Evolutionary conservation across 129 eudicot genomes (phyloP).

Genomic region (Dittrichia graveolens): DNA sequence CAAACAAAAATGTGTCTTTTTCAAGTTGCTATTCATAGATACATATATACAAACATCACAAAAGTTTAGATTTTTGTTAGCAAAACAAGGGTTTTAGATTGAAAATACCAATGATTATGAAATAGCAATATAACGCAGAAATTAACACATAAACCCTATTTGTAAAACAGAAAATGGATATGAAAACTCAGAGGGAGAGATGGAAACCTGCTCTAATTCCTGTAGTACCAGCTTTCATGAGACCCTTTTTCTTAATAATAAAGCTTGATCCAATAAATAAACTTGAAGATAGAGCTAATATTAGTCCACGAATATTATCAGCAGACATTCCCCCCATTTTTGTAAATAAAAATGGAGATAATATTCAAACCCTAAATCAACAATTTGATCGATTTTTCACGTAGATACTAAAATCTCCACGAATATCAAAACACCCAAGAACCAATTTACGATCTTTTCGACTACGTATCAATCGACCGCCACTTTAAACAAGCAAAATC

Average conservation of each 20-base stretch:
- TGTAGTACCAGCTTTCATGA: constrained; percentile 61
- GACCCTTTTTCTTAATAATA: constrained; percentile 87
- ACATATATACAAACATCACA: not conserved
- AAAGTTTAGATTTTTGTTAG: not conserved
- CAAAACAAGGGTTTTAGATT: not conserved
- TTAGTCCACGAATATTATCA: constrained; percentile 70
- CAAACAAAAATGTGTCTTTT: not conserved
- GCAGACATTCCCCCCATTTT: constrained; percentile 68
- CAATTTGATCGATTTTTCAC: not conserved
- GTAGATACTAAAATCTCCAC: constrained; percentile 8
- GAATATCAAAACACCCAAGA: constrained; percentile 17
- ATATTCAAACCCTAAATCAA: constrained; percentile 14
- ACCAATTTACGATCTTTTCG: constrained; percentile 13
- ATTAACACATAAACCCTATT: constrained; percentile 16
- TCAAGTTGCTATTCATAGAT: not conserved
- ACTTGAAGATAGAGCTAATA: constrained; percentile 81
- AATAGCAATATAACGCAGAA: not conserved
- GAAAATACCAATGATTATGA: constrained; percentile 1
- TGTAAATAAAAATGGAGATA: constrained; percentile 26
- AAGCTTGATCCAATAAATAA: constrained; percentile 85
- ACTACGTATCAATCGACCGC: not conserved
- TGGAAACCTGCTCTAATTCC: constrained; percentile 80
- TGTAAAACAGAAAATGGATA: not conserved
- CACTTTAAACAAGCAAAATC: constrained; percentile 22
- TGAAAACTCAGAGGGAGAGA: not conserved